Conservation (phyloP, 2,329 filamentous ascomycete genomes). For the Teratosphaeriaceae sp. region DNA sequence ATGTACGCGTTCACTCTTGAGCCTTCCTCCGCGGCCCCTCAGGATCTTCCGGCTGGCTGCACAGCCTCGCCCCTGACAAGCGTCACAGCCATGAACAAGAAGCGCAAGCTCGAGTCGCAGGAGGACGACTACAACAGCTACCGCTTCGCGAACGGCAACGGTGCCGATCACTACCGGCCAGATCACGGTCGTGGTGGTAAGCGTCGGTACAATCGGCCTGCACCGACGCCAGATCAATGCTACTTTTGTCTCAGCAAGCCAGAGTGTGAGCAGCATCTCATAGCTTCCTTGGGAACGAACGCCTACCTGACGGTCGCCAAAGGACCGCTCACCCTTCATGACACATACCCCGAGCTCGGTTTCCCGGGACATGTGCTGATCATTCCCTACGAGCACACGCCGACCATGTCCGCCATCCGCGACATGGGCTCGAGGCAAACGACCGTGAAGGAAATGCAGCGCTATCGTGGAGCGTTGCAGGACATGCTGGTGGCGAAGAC, state of each 20-base stretch:
- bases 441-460: constrained; percentile 74
- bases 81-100: too few relatives aligned
- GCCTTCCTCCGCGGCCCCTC: constrained; percentile 51
- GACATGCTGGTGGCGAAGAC: constrained; percentile 55
- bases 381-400: constrained; percentile 75
- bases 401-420: constrained; percentile 64
- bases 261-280: constrained; percentile 76
- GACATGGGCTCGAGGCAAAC: constrained; percentile 45
- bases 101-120: constrained; percentile 39
- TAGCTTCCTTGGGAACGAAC: constrained; percentile 81
- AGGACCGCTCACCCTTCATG: constrained; percentile 68
- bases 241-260: constrained; percentile 95
- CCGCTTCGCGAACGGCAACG: constrained; percentile 48
- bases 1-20: constrained; percentile 64
- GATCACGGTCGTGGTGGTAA: constrained; percentile 29
- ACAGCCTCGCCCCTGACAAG: constrained; percentile 68
- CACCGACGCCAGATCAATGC: constrained; percentile 61
- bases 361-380: constrained; percentile 88
- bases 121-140: constrained; percentile 25
- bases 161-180: constrained; percentile 31
- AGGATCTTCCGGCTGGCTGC: constrained; percentile 59
- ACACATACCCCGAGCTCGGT: constrained; percentile 63
- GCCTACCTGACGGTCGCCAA: constrained; percentile 88
- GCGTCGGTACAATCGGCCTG: constrained; percentile 29
- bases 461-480: constrained; percentile 71